Evolutionary conservation across 345 rosid species (phyloP).

Genomic region (Populus simonii): DNA sequence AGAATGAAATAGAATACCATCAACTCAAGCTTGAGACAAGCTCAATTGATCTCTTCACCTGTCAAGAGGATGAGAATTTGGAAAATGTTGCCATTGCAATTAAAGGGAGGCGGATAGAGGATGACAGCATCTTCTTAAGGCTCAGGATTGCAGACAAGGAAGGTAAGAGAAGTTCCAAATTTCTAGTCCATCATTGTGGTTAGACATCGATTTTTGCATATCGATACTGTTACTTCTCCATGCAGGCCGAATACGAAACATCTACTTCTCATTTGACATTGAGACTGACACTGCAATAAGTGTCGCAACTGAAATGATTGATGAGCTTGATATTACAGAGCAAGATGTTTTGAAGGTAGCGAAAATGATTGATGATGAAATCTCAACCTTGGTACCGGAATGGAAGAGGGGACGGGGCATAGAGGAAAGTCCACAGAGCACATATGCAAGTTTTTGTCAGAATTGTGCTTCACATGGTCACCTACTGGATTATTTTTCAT

Average conservation of each 20-base stretch:
- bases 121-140: slow-evolving; percentile 62
- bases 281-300: slow-evolving; percentile 65
- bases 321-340: slow-evolving; percentile 70
- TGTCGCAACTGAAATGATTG: slow-evolving; percentile 89
- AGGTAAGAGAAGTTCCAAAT: slow-evolving; percentile 44
- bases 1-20: slow-evolving; percentile 50
- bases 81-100: slow-evolving; percentile 56
- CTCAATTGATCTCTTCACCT: slow-evolving; percentile 63
- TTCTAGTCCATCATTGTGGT: not conserved
- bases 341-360: slow-evolving; percentile 84
- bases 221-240: not conserved
- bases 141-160: slow-evolving; percentile 74
- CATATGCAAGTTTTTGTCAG: slow-evolving; percentile 29
- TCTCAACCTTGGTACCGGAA: slow-evolving; percentile 60
- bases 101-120: slow-evolving; percentile 66
- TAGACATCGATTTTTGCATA: not conserved
- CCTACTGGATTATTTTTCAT: slow-evolving; percentile 42
- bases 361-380: slow-evolving; percentile 81
- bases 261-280: slow-evolving; percentile 82
- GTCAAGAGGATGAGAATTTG: slow-evolving; percentile 58
- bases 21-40: slow-evolving; percentile 44
- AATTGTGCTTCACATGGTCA: slow-evolving; percentile 39
- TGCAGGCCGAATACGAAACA: slow-evolving; percentile 73
- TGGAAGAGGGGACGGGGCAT: slow-evolving; percentile 44
- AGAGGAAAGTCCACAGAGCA: slow-evolving; percentile 27